A percentile compares a stretch with the other conserved stretches of the same genome.
Evolutionary conservation across 2,329 filamentous ascomycete genomes (phyloP).

Genomic region (Madurella mycetomatis): DNA sequence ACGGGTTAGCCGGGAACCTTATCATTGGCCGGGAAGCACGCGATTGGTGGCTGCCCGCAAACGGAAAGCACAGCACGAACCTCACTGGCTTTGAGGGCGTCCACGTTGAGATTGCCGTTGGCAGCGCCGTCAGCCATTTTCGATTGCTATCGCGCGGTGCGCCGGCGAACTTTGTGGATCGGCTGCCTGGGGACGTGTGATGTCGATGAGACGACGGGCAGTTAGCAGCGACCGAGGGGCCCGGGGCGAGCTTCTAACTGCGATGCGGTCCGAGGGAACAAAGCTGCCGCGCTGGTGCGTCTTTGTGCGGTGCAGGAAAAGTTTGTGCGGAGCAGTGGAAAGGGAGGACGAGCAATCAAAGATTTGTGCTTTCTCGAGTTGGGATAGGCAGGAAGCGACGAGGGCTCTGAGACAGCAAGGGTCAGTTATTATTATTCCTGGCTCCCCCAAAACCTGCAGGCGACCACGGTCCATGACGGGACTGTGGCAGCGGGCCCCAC

Average conservation of each 20-base stretch:
- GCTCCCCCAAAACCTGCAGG: conserved; percentile 15
- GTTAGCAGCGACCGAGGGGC: background rate
- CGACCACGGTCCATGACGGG: conserved; percentile 9
- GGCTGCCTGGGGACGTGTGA: conserved; percentile 2
- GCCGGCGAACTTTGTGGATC: conserved; percentile 4
- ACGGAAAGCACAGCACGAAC: conserved; percentile 25
- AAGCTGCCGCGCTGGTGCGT: conserved; percentile 8
- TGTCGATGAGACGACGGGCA: conserved; percentile 10
- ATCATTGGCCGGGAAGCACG: conserved; percentile 4
- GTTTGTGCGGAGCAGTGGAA: background rate
- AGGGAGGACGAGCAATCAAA: background rate
- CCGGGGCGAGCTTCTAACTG: background rate
- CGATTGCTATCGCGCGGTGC: conserved; percentile 16
- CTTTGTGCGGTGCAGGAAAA: conserved; percentile 1
- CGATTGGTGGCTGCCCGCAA: background rate
- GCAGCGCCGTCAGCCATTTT: conserved; percentile 42
- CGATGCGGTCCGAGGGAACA: background rate
- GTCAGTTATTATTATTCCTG: conserved; percentile 12
- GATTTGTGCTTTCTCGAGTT: conserved; percentile 4
- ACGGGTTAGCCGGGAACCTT: conserved; percentile 30
- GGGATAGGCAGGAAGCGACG: conserved; percentile 14
- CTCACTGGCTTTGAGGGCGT: conserved; percentile 51
- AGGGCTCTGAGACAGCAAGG: conserved; percentile 18
- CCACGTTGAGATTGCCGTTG: conserved; percentile 45
- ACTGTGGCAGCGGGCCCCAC: background rate